Base-by-base conservation (phyloP, 805 yeast species). In the Sungouiella thailandica region DNA sequence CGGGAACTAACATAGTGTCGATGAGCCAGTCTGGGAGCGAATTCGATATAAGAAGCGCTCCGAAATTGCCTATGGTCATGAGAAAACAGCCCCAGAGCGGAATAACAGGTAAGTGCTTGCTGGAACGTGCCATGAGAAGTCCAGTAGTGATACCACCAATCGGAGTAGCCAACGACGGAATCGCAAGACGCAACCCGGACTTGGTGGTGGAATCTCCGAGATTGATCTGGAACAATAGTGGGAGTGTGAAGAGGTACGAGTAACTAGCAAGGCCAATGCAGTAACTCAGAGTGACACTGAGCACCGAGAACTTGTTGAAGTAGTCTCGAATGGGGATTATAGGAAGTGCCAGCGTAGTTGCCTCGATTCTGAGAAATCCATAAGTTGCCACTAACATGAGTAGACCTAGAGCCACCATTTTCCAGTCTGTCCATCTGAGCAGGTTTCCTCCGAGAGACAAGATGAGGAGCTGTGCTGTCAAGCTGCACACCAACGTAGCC, bases 61-160 rank as follows among this genome's bases (percentile, higher is more conserved):
- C 31, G 13, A 48, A 47, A 35, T 61, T 65, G 6, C 74, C 72
- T 1, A 60, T 7, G 7, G 55, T 41, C 64, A 66, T 56, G 5
- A 62, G 34, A 8, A 49, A 32, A 2, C 62, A 55, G 8, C 74
- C 73, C 7, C 46, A 27, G 28, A 49, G 42, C 17, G 62, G 53
- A 22, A 68, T 41, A 15, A 38, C 31, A 5, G 41, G 50, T 18
- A 67, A 44, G 17, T 47, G 41, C 7, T 19, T 19, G 7, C 54
- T 45, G 26, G 49, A 49, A 26, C 46, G 53, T 29, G 62, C 55
- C 69, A 65, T 65, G 32, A 55, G 44, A 24, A 53, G 41, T 0
- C 72, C 73, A 1, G 71, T 57, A 6, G 56, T 46, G 13, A 68
- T 35, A 2, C 71, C 62, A 4, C 73, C 73, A 17, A 65, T 52